These are phyloP conservation scores for Pythium sukuiense DNA, from an alignment of 352 stramenopile species.

Conservation along the genomic window DNA sequence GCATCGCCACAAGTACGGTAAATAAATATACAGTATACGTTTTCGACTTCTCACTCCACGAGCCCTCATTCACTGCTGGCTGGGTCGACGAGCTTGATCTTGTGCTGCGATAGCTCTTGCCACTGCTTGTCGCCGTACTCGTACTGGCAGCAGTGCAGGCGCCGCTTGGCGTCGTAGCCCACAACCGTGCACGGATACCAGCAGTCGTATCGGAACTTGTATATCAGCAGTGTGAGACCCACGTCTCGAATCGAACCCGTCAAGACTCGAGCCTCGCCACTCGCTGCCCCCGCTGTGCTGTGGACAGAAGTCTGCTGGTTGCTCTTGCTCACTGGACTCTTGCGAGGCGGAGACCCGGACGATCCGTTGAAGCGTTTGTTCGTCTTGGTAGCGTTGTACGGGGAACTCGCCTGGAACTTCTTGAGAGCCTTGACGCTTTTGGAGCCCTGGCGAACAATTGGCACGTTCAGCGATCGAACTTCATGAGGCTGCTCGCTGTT, in stretches of 20 bases:
- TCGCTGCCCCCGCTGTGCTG: background rate
- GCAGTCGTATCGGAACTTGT: conserved; percentile 80
- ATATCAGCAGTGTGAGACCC: conserved; percentile 58
- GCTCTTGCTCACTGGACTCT: conserved; percentile 2
- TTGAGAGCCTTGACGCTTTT: conserved; percentile 69
- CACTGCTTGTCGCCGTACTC: conserved; percentile 85
- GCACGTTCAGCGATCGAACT: conserved; percentile 18
- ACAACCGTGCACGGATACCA: conserved; percentile 82
- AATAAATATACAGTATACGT: conserved; percentile 46
- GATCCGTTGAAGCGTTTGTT: background rate
- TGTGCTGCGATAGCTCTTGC: conserved; percentile 54
- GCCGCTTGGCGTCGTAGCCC: conserved; percentile 66
- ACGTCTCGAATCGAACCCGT: conserved; percentile 63
- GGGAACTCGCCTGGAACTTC: conserved; percentile 55
- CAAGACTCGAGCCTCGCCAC: conserved; percentile 15
- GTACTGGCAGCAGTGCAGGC: conserved; percentile 78
- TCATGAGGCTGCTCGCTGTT: background rate
- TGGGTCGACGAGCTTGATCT: conserved; percentile 46
- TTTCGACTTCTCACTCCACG: background rate
- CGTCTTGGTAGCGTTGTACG: conserved; percentile 39
- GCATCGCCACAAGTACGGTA: conserved; percentile 87
- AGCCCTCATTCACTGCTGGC: background rate
- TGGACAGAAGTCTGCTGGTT: background rate
- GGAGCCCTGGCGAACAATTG: conserved; percentile 60
- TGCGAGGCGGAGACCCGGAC: conserved; percentile 6